Base-by-base conservation (phyloP, 805 yeast species). In the Metschnikowia reukaufii region DNA sequence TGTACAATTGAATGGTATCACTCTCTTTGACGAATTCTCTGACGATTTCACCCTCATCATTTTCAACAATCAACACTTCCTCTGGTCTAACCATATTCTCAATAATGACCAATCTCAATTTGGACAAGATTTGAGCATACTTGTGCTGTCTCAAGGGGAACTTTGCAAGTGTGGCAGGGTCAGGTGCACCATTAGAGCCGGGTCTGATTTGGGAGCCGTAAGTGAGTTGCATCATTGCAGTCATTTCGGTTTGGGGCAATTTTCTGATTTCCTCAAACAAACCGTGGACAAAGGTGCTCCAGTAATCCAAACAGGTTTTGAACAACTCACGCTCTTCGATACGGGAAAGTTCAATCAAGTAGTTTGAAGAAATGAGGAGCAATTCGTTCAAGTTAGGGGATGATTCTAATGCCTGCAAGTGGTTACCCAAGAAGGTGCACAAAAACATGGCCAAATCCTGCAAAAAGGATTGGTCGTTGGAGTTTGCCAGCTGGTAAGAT, bases 51-150 rank as follows among this genome's bases (percentile, higher is more conserved):
- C 99, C 99, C 71, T 94, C 99, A 68, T 94, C 99, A 65, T 92
- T 92, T 68, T 94, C 98, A 42, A 91, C 97, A 71, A 94, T 82
- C 47, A 94, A 77, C 45, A 94, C 99, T 71, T 94, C 99, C 68
- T 94, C 99, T 3, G 99, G 99, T 66, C 96, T 83, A 1, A 88
- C 99, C 99, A 94, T 94, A 60, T 87, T 87, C 68, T 91, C 98
- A 60, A 94, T 94, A 63, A 94, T 85, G n/a, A 95, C 96, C 50
- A 86, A 74, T 68, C 99, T 82, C 60, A 94, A 76, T 61, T 83
- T 83, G 4, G 97, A 84, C 57, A 94, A 77, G 36, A 94, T 74
- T 20, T 79, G 79, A n/a, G 82, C 73, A 63, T 94, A 94, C 44
- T 79, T 80, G 68, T 92, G 96, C 64, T 86, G 89, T 66, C 97